Base-by-base conservation (phyloP, 225 moss, liverwort and hornwort genomes). In the Physcomitrium patens region DNA sequence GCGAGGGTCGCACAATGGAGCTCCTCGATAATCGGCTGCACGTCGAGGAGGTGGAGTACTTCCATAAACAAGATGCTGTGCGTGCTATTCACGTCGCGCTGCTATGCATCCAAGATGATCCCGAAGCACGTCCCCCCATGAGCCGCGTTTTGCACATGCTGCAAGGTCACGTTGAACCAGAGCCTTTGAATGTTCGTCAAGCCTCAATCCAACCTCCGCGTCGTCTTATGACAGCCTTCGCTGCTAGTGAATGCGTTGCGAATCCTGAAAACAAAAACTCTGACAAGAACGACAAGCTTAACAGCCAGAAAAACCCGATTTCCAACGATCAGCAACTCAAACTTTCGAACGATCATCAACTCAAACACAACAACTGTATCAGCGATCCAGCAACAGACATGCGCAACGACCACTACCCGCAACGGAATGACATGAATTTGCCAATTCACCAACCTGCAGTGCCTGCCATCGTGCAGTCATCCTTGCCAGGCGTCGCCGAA, bases 81-180 rank as follows among this genome's bases (percentile, higher is more conserved):
- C 76, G 65, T 51, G 85, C 85, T 2, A 69, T 85, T 31, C 20
- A 56, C 31, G 24, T 77, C n/a, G 82, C 82, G 1, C 79, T 86
- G 10, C 23, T 73, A 27, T 86, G 85, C 52, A 56, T 86, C 20
- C 85, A 82, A 46, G 68, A 79, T 16, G 75, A 82, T 73, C 82
- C 85, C 8, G 72, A 58, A 22, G 20, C 37, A 11, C 66, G 85
- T 51, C 82, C 82, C 12, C 26, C 65, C 3, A 86, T 86, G 68
- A 66, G 85, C 20, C 45, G 10, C 2, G 85, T 77, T 18, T 28
- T 79, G 3, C 73, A 49, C n/a, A 81, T 85, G 80, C 50, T 78
- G 4, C 77, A 81, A 48, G 78, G 84, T 19, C 51, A 70, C 28
- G 54, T 70, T 16, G 68, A 68, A 22, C 68, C 68, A 14, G 68